Conservation (phyloP, 1,139 yeast species). For the Geotrichum restrictum region DNA sequence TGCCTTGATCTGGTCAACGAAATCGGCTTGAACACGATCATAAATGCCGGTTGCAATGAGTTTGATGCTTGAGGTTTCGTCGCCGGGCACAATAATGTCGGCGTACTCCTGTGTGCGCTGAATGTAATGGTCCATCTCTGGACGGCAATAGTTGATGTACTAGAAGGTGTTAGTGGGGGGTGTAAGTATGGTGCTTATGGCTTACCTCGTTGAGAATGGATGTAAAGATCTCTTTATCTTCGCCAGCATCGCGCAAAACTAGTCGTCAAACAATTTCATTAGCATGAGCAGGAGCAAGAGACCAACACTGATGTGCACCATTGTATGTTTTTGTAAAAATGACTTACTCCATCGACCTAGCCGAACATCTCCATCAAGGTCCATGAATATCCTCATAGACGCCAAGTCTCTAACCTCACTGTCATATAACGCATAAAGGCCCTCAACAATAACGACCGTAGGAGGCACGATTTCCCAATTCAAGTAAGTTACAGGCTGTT, state of each 20-base stretch:
- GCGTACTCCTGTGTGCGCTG: constrained; percentile 66
- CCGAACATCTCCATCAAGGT: constrained; percentile 80
- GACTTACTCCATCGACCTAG: constrained; percentile 60
- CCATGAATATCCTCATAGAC: constrained; percentile 69
- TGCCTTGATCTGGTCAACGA: constrained; percentile 11
- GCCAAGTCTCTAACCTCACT: constrained; percentile 55
- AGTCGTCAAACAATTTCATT: no score
- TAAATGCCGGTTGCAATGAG: constrained; percentile 73
- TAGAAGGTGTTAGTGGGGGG: not conserved
- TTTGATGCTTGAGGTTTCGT: constrained; percentile 53
- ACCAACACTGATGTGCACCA: no score
- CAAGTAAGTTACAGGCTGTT: constrained; percentile 4
- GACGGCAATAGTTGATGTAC: constrained; percentile 39
- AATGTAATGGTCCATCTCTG: constrained; percentile 72
- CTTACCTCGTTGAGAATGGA: constrained; percentile 46
- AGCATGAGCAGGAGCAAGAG: no score
- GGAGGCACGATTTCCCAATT: constrained; percentile 14
- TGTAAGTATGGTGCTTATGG: not conserved
- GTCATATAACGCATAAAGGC: constrained; percentile 76
- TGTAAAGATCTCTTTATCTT: constrained; percentile 42
- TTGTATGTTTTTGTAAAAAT: no score
- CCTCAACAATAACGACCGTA: constrained; percentile 59
- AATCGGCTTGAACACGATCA: constrained; percentile 40
- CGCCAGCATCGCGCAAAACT: constrained; percentile 34
- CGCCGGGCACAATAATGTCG: constrained; percentile 79